Evolutionary conservation across 768 basidiomycete species (phyloP), one percentile per base, ranked within the genome.

Genomic region (Exidia glandulosa): DNA sequence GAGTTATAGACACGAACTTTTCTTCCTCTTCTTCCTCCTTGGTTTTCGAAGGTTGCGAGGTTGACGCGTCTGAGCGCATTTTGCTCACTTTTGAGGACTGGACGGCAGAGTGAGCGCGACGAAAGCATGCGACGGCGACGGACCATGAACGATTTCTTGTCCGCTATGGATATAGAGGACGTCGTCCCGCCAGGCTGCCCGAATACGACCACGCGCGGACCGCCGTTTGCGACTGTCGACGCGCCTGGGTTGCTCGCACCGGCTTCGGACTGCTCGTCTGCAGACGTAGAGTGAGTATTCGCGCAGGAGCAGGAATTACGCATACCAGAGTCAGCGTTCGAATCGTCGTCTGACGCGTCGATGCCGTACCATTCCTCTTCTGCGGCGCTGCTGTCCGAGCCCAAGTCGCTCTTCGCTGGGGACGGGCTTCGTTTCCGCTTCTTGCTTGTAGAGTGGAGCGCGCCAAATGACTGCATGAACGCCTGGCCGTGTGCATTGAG

Each of bases 41-140:
- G 58, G 19, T 54, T 54, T 62, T 56, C 14, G 62, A 56, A 25
- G 34, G 14, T 3, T 47, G 59, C 9, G 64, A 30, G 32, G 62
- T 63, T 13, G 66, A 59, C 1, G 65, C 58, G 32, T 77, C 74
- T 60, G 75, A 67, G 29, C 76, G 77, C 31, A 90, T 61, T 65
- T 83, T 85, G 23, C 81, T 77, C 27, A 89, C 80, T 73, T 86
- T 91, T 27, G 90, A 89, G 2, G 90, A 93, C 90, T 90, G 61
- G 19, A 16, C 57, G 54, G 34, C n/a, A 1, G 52, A 23, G 12
- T 57, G 27, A 5, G 32, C 16, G 54, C 27, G 45, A 27, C 67
- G 59, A 66, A 2, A 13, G 10, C 23, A 25, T 13, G 48, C 23
- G n/a, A 25, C 1, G 9, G 48, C 10, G 10, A 13, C 48, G 12